These are phyloP conservation scores for Solanum appendiculatum DNA, from an alignment of 257 asterid species.

Conservation along the genomic window DNA sequence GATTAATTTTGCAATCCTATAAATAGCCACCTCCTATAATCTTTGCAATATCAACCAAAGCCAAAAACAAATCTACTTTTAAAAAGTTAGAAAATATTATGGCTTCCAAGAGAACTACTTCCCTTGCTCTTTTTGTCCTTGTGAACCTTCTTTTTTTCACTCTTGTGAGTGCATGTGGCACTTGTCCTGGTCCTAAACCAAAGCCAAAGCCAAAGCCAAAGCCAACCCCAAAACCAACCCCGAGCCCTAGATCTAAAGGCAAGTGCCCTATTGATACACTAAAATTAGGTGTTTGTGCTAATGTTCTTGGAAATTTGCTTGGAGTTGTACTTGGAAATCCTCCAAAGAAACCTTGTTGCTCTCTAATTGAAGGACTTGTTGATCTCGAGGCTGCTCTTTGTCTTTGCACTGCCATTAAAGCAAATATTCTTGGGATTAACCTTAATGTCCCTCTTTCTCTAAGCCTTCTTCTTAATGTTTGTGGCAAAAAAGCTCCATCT, in stretches of 20 bases:
- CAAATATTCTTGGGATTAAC: conserved; percentile 49
- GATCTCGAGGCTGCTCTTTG: conserved; percentile 52
- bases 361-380: conserved; percentile 33
- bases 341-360: conserved; percentile 39
- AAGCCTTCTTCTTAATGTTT: conserved; percentile 34
- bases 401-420: conserved; percentile 60
- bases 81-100: conserved; percentile 16
- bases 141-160: conserved; percentile 41
- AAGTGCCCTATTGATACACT: conserved; percentile 54
- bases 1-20: conserved; percentile 13
- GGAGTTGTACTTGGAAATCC: conserved; percentile 32
- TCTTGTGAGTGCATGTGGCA: conserved; percentile 38
- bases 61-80: neutral
- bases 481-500: conserved; percentile 39
- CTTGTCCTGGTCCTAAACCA: conserved; percentile 19
- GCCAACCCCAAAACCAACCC: conserved; percentile 22
- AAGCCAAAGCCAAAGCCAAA: conserved; percentile 19
- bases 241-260: conserved; percentile 8
- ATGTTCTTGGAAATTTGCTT: conserved; percentile 30
- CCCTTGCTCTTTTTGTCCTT: conserved; percentile 34
- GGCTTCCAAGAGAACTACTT: conserved; percentile 27
- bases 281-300: conserved; percentile 46
- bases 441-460: conserved; percentile 46
- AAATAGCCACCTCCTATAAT: conserved; percentile 10
- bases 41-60: conserved; percentile 9